phyloP scores from a whole-genome alignment of 2,329 filamentous ascomycete species.

The Domatiomyces globalis region DNA sequence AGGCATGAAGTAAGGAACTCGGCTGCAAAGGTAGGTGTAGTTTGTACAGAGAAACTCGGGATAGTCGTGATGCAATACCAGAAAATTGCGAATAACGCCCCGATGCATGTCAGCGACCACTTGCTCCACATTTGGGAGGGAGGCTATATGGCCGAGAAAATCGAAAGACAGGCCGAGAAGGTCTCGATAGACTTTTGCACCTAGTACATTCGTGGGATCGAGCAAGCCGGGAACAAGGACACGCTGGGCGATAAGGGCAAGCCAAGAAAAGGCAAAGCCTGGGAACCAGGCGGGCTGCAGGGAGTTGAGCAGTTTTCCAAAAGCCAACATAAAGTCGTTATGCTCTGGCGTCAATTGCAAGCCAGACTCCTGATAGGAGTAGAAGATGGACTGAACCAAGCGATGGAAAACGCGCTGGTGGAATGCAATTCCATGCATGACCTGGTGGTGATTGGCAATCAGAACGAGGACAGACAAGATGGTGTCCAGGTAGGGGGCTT shows the following conservation, averaged over 20 bases:
- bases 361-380: constrained; percentile 50
- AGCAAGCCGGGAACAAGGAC: constrained; percentile 70
- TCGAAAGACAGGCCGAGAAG: constrained; percentile 58
- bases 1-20: constrained; percentile 67
- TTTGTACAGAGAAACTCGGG: constrained; percentile 84
- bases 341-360: constrained; percentile 48
- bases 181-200: constrained; percentile 63
- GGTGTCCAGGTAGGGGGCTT: constrained; percentile 60
- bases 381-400: constrained; percentile 69
- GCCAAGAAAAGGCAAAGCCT: constrained; percentile 74
- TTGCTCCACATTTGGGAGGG: constrained; percentile 52
- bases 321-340: constrained; percentile 54
- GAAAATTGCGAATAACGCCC: constrained; percentile 64
- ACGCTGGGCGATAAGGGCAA: constrained; percentile 68
- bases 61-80: constrained; percentile 85
- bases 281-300: constrained; percentile 66
- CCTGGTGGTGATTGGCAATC: constrained; percentile 72
- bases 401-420: constrained; percentile 85
- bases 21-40: constrained; percentile 66
- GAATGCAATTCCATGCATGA: constrained; percentile 65
- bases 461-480: constrained; percentile 65
- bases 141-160: constrained; percentile 67
- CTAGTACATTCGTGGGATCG: constrained; percentile 48
- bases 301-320: constrained; percentile 57
- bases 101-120: constrained; percentile 73